Evolutionary conservation across 1,284 basidiomycete species (phyloP).

Genomic region (Vanrija pseudolonga): DNA sequence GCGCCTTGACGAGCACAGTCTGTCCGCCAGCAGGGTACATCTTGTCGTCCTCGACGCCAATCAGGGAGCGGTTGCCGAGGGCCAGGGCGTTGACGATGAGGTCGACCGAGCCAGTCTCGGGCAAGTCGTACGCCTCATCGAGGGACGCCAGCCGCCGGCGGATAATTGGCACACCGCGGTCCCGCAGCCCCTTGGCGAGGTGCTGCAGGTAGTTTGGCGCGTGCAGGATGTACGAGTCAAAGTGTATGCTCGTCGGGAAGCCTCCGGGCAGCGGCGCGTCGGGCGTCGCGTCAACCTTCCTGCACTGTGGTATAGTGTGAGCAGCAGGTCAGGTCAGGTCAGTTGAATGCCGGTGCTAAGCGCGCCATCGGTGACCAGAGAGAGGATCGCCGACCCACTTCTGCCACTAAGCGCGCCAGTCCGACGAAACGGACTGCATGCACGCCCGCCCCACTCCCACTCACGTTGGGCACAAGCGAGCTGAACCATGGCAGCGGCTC

Average conservation of each 20-base stretch:
- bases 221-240: conserved; percentile 44
- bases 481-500: conserved; percentile 55
- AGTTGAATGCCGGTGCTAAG: no score
- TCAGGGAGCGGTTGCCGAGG: conserved; percentile 38
- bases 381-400: no score
- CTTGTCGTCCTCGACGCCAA: conserved; percentile 44
- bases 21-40: conserved; percentile 46
- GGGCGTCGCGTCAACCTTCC: conserved; percentile 3
- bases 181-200: conserved; percentile 32
- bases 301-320: background rate
- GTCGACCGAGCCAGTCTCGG: conserved; percentile 25
- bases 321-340: no score
- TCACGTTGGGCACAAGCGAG: conserved; percentile 56
- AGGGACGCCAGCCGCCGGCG: conserved; percentile 39
- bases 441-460: conserved; percentile 21
- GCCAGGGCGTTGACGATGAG: conserved; percentile 54
- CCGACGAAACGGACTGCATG: background rate
- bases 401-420: background rate
- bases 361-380: no score
- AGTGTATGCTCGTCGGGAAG: conserved; percentile 29
- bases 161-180: conserved; percentile 39
- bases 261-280: conserved; percentile 18
- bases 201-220: conserved; percentile 45
- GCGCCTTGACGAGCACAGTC: conserved; percentile 44
- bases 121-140: conserved; percentile 45